phyloP scores from a whole-genome alignment of 495 filamentous ascomycete species.

The Bathelium albidoporum region DNA sequence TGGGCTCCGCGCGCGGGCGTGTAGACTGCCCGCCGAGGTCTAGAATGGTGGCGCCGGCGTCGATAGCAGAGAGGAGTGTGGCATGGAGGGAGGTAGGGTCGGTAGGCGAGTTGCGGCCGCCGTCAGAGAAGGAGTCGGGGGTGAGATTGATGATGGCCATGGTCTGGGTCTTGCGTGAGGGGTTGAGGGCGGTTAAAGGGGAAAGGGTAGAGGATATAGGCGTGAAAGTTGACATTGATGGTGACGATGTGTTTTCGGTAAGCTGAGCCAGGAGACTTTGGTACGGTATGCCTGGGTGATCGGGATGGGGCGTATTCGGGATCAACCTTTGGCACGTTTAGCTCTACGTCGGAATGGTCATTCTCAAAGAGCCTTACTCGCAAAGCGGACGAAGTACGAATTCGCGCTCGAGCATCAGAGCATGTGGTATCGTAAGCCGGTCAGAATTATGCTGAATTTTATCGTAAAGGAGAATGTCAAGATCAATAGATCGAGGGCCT shows the following conservation, averaged over 20 bases:
- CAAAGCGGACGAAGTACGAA: conserved; percentile 86
- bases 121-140: conserved; percentile 95
- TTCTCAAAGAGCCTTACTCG: conserved; percentile 48
- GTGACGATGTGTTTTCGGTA: conserved; percentile 29
- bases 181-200: conserved; percentile 52
- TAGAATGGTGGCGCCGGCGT: conserved; percentile 66
- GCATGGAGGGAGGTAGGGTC: conserved; percentile 32
- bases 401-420: conserved; percentile 77
- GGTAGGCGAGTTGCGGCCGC: conserved; percentile 48
- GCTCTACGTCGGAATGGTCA: neutral
- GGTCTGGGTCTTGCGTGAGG: conserved; percentile 58
- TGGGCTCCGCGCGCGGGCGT: conserved; percentile 56
- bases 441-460: conserved; percentile 52
- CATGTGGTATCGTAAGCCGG: conserved; percentile 75
- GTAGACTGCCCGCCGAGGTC: conserved; percentile 93
- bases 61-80: conserved; percentile 47
- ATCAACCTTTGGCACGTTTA: conserved; percentile 21
- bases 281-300: conserved; percentile 7
- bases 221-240: conserved; percentile 56
- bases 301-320: conserved; percentile 15
- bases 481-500: conserved; percentile 83
- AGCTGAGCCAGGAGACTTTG: conserved; percentile 57
- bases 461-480: conserved; percentile 88
- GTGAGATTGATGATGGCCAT: conserved; percentile 97
- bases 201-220: conserved; percentile 50